These are phyloP conservation scores for Leucosporidium yakuticum DNA, from an alignment of 768 basidiomycete genomes.

Conservation along the genomic window DNA sequence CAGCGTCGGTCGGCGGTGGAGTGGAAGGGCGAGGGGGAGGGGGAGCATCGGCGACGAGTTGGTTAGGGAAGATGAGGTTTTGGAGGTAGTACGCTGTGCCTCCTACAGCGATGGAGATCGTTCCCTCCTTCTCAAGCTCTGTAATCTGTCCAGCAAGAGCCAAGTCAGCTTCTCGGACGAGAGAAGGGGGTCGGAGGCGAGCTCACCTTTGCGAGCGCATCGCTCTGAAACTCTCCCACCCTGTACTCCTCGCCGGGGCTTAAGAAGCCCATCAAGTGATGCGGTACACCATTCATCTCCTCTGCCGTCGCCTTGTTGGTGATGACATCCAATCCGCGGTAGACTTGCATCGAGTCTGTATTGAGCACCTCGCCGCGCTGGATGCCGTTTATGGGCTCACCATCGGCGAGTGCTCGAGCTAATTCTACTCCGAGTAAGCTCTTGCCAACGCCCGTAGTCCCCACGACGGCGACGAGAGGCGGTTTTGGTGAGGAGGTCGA, in stretches of 20 bases:
- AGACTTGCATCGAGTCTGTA: conserved; percentile 97
- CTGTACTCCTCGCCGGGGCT: conserved; percentile 79
- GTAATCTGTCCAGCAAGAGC: conserved; percentile 54
- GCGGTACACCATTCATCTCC: conserved; percentile 75
- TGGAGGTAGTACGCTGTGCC: conserved; percentile 98
- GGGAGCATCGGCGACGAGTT: conserved; percentile 47
- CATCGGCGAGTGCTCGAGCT: conserved; percentile 50
- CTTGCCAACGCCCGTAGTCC: conserved; percentile 92
- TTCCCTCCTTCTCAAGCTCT: conserved; percentile 57
- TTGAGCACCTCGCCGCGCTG: conserved; percentile 63
- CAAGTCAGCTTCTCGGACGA: neutral
- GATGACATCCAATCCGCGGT: conserved; percentile 80
- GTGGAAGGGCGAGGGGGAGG: neutral
- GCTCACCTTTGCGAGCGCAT: conserved; percentile 68
- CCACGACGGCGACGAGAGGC: conserved; percentile 69
- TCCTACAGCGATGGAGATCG: conserved; percentile 84
- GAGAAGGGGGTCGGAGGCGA: conserved; percentile 16
- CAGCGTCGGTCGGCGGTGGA: neutral
- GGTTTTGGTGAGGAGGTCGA: conserved; percentile 11
- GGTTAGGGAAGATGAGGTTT: conserved; percentile 82
- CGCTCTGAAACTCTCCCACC: conserved; percentile 79
- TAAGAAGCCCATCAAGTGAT: conserved; percentile 84
- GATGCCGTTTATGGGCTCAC: neutral
- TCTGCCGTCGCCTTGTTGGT: conserved; percentile 81
- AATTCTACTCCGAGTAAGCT: conserved; percentile 85